A percentile compares a stretch with the other conserved stretches of the same genome.
Evolutionary conservation across 73 alveolate genomes (phyloP).

Genomic region (Stentor roeselii): DNA sequence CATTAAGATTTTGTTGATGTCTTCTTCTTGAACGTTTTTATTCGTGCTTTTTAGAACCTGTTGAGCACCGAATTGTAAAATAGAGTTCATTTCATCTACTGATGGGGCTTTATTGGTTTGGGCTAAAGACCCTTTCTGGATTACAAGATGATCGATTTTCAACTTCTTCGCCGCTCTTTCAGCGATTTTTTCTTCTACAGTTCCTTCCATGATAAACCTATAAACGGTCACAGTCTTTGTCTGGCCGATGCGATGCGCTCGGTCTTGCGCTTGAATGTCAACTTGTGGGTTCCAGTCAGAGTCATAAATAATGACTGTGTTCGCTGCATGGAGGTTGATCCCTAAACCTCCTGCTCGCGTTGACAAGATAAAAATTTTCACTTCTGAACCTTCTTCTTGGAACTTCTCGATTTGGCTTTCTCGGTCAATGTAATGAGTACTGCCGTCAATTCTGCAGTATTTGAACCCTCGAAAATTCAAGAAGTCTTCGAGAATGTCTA

Average conservation of each 20-base stretch:
- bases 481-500: slow-evolving; percentile 93
- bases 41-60: slow-evolving; percentile 63
- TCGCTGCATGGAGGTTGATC: slow-evolving; percentile 92
- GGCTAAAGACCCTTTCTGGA: slow-evolving; percentile 37
- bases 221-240: slow-evolving; percentile 85
- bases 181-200: slow-evolving; percentile 91
- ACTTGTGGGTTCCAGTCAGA: slow-evolving; percentile 98
- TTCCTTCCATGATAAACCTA: slow-evolving; percentile 90
- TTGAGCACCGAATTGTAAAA: slow-evolving; percentile 64
- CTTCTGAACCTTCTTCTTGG: slow-evolving; percentile 73
- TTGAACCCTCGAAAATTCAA: slow-evolving; percentile 65
- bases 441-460: slow-evolving; percentile 87
- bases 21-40: slow-evolving; percentile 69
- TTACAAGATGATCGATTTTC: slow-evolving; percentile 87
- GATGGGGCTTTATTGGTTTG: slow-evolving; percentile 30
- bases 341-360: slow-evolving; percentile 99
- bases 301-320: slow-evolving; percentile 93
- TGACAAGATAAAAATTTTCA: slow-evolving; percentile 78
- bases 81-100: slow-evolving; percentile 81
- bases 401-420: slow-evolving; percentile 87
- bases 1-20: slow-evolving; percentile 80
- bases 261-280: slow-evolving; percentile 85
- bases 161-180: slow-evolving; percentile 92
- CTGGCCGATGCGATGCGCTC: slow-evolving; percentile 95
- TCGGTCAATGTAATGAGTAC: slow-evolving; percentile 73